These are phyloP conservation scores for Raphanus raphanistrum DNA, from an alignment of 345 rosid species.

Conservation along the genomic window DNA sequence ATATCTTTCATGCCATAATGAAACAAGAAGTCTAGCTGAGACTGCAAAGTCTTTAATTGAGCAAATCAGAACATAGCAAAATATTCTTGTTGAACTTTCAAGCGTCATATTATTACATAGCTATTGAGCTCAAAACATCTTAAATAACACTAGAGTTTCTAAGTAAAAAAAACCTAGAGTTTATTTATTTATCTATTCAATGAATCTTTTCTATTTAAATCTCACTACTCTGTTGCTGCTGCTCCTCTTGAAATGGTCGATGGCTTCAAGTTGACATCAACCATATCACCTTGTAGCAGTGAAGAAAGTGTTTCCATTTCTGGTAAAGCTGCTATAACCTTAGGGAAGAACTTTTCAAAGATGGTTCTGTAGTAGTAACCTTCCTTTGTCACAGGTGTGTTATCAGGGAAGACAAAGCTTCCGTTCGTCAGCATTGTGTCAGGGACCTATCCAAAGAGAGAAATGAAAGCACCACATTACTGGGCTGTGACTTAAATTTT, in stretches of 20 bases:
- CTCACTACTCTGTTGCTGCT: slow-evolving; percentile 17
- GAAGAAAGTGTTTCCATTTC: neutral
- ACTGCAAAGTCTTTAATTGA: neutral
- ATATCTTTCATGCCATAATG: neutral
- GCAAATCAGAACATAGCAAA: neutral
- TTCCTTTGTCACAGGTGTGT: slow-evolving; percentile 75
- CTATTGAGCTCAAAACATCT: neutral
- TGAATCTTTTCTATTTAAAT: slow-evolving; percentile 13
- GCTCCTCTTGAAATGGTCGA: neutral
- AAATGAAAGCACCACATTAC: neutral
- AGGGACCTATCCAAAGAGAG: slow-evolving; percentile 52
- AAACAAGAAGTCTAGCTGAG: too few relatives aligned
- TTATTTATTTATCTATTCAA: neutral
- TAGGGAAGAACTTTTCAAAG: neutral
- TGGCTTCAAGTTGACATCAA: neutral
- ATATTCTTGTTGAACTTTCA: neutral
- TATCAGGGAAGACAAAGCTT: slow-evolving; percentile 72
- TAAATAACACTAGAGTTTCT: slow-evolving; percentile 17
- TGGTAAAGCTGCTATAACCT: neutral
- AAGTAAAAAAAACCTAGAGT: neutral
- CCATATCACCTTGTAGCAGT: neutral
- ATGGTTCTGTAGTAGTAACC: slow-evolving; percentile 64
- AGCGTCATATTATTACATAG: slow-evolving; percentile 21
- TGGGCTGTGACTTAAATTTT: neutral
- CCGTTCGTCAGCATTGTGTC: slow-evolving; percentile 75